Evolutionary conservation across 2,329 filamentous ascomycete species (phyloP).

Genomic region (Ploettnerulaceae sp.): DNA sequence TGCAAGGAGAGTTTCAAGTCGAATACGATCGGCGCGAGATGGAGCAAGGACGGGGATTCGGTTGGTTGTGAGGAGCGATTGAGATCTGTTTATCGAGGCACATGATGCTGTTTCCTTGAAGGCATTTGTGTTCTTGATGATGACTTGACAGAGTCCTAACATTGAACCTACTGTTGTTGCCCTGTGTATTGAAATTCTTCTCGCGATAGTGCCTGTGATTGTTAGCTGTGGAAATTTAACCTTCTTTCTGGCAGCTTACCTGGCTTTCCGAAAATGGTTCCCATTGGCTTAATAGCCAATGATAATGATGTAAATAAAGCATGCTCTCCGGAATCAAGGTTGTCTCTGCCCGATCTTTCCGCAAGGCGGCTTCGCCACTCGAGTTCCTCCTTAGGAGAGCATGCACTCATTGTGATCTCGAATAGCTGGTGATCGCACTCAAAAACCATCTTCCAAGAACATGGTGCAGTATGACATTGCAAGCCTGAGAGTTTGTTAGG

Average conservation of each 20-base stretch:
- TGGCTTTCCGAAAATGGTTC: constrained; percentile 68
- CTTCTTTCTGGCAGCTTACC: constrained; percentile 39
- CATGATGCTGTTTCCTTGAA: constrained; percentile 50
- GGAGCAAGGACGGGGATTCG: constrained; percentile 68
- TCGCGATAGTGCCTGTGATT: constrained; percentile 51
- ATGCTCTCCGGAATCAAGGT: constrained; percentile 43
- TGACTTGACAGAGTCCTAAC: constrained; percentile 66
- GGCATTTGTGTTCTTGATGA: constrained; percentile 79
- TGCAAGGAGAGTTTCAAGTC: constrained; percentile 66
- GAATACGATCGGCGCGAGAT: constrained; percentile 67
- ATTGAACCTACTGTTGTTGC: constrained; percentile 69
- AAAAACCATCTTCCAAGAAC: constrained; percentile 90
- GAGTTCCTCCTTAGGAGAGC: constrained; percentile 71
- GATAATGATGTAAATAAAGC: constrained; percentile 58
- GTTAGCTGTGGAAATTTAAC: constrained; percentile 2
- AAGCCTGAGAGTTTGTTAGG: constrained; percentile 52
- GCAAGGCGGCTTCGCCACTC: constrained; percentile 72
- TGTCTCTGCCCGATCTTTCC: constrained; percentile 45
- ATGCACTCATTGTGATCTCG: constrained; percentile 83
- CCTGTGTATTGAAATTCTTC: constrained; percentile 72
- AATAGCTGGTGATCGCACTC: constrained; percentile 71
- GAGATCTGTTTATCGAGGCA: constrained; percentile 65
- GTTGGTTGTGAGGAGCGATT: constrained; percentile 69
- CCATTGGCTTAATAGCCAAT: constrained; percentile 68
- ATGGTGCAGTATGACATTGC: constrained; percentile 79